Evolutionary conservation across 108 stramenopile genomes (phyloP), one percentile per base, ranked within the genome.

Genomic region (Cyclotella sp.): DNA sequence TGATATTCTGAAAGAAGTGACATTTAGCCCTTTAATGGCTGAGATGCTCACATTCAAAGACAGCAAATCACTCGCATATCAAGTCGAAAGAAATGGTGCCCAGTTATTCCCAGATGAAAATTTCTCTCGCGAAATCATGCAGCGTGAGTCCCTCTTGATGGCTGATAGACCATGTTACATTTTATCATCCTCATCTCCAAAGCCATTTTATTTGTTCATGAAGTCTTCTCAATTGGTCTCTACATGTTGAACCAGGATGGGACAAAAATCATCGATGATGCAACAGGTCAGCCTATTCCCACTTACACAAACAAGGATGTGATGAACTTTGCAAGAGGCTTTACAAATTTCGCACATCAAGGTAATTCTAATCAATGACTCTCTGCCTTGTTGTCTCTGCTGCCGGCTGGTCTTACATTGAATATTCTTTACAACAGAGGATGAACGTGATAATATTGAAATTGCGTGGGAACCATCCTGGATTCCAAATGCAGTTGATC

Each of bases 241-340:
- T 58, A 66, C 72, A 63, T 73, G 64, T 59, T 88, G 12, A 76
- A 88, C 47, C 43, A 34, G 24, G 81, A 88, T 78, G 88, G 88
- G 12, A 84, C 88, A 59, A 75, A 57, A 34, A 54, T 53, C 13
- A 52, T 75, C n/a, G 73, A 86, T 27, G 61, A 49, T 6, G 29
- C 45, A 6, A 63, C 58, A 15, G 84, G 84, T 0, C 45, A 80
- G 26, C 53, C 66, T 29, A 43, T 74, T 15, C 60, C 63, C 7
- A 72, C 79, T 1, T 88, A 88, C 58, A 62, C 62, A 9, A 80
- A 84, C 52, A 83, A 79, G 6, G 85, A 86, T 46, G 79, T 88
- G 59, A 60, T 82, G 60, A 77, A 61, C 53, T 75, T 75, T 60
- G 12, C 79, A 26, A 45, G 79, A 21, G 79, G 58, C 14, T 81